Evolutionary conservation across 169 alveolate genomes (phyloP).

Genomic region (Pseudocohnilembus persalinus): DNA sequence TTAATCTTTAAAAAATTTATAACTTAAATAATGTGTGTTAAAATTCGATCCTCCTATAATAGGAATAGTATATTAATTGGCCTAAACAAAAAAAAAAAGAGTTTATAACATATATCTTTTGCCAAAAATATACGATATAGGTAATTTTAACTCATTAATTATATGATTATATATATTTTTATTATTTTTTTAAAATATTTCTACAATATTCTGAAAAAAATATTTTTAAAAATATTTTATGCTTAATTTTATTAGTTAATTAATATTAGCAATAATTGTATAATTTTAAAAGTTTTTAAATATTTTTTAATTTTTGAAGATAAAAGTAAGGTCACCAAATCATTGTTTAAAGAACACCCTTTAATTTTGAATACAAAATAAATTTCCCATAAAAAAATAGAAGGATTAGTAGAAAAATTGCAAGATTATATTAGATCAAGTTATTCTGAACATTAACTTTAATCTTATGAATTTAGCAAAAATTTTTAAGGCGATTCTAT

Average conservation of each 20-base stretch:
- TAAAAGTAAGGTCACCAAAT: background rate
- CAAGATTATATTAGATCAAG: background rate
- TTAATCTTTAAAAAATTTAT: background rate
- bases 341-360: background rate
- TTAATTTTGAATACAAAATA: too few species aligned
- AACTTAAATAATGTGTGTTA: background rate
- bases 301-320: background rate
- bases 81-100: background rate
- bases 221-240: too few species aligned
- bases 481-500: background rate
- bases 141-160: too few species aligned
- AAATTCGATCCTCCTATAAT: background rate
- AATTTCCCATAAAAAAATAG: background rate
- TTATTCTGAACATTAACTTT: background rate
- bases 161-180: too few species aligned
- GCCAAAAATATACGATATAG: background rate
- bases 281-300: too few species aligned
- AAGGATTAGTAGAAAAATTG: background rate
- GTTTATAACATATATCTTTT: background rate
- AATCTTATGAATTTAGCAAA: background rate
- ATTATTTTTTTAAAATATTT: too few species aligned
- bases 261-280: too few species aligned
- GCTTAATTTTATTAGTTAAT: too few species aligned
- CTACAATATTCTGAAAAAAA: too few species aligned
- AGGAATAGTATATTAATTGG: background rate